Evolutionary conservation across 192 early-diverging fungal genomes (phyloP), one percentile per base, ranked within the genome.

Genomic region (Jimgerdemannia flammicorona): DNA sequence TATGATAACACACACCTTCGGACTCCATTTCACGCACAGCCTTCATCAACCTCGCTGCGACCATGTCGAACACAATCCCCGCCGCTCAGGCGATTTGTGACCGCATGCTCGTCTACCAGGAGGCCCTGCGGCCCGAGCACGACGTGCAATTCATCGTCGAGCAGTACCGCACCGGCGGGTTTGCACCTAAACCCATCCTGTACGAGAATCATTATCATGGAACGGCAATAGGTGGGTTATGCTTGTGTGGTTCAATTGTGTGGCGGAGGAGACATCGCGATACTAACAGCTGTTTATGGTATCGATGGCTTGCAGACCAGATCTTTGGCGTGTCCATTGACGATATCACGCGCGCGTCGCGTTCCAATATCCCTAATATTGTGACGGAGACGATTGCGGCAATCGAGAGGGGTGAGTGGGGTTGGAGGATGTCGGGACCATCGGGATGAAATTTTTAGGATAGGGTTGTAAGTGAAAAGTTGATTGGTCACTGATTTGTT

Each of bases 131-230:
- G 78, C 91, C 93, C n/a, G 83, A 88, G 66, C 87, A 92, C 70
- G 93, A 94, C 74, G 88, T 94, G 54, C 91, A 93, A 70, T 93
- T 87, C 80, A 87, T 89, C 59, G 91, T 94, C 63, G 90, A 94
- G 65, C 88, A 91, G 70, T 92, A 94, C 78, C 86, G 88, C 41
- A 90, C 89, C 11, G 89, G 90, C 4, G 81, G 87, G 19, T 94
- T 91, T 72, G 81, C 85, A 8, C 93, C 93, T 43, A 86, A 86
- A n/a, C 89, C 92, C 3, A 88, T 91, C 11, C 80, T 94, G 0
- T 94, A 91, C 81, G 85, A 87, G 39, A 90, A 91, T 68, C 89
- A 87, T 73, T 90, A 90, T 42, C 86, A 88, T 66, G 91, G 93
- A 70, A 79, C 87, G 20, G 89, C 88, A 39, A 84, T 90, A 64